Evolutionary conservation across 441 rosid genomes (phyloP), one percentile per base, ranked within the genome.

Genomic region (Gossypium laxum): DNA sequence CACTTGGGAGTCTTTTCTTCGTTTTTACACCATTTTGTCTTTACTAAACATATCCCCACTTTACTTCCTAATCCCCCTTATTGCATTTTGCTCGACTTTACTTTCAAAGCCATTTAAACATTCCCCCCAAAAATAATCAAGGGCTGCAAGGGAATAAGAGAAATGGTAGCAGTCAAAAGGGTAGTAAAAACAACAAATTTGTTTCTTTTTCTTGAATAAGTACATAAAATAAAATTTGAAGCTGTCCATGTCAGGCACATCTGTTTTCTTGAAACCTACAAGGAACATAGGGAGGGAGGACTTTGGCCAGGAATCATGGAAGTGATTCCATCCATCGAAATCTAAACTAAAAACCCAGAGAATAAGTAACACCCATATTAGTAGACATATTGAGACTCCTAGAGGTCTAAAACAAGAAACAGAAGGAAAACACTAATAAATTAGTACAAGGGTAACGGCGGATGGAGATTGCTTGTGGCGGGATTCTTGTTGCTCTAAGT

Each of bases 11-110:
- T 69, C 82, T 55, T 59, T 47, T 57, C 43, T 47, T 58, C 45
- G 59, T n/a, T 18, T 28, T 18, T 17, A 51, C 47, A 51, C 28
- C 14, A 8, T 18, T 0, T 2, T 38, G 28, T 30, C 72, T 54
- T 74, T 78, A 61, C 70, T 78, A 73, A 73, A 72, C 52, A 55
- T 57, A 12, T 26, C 52, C 50, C n/a, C 18, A 17, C 5, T 17
- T 8, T 15, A 41, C 45, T 57, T 7, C 64, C 30, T 66, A 45
- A 28, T 28, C 5, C 32, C 32, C 17, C 19, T 5, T 19, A 19
- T 54, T 19, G 28, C n/a, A 8, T 19, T 0, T 22, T 11, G 12
- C 7, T 28, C 32, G 5, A 4, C 32, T 28, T 28, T 28, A 28
- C 32, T 28, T 28, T 28, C 32, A 28, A 28, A 28, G 32, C 32